Evolutionary conservation across 2,329 filamentous ascomycete species (phyloP), one percentile per base, ranked within the genome.

Genomic region (Penicillium nordicum): DNA sequence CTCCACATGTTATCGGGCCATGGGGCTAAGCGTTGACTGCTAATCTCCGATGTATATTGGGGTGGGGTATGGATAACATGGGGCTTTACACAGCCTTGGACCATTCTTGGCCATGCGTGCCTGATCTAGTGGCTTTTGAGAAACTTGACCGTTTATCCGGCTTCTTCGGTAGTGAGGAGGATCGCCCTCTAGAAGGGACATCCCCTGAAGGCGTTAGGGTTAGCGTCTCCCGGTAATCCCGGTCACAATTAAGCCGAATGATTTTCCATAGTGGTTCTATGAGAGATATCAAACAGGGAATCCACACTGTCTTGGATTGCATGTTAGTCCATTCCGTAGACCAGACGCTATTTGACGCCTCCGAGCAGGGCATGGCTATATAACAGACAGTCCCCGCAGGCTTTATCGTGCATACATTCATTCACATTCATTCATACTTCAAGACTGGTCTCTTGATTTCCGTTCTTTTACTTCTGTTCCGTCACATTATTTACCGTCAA

Each of bases 401-500:
- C 27, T 44, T 38, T 25, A 16, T 52, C 16, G 23, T 47, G 30
- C 32, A 53, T 50, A 53, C 57, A 45, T 61, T 63, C 59, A 45
- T 58, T 63, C 57, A 40, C 55, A 55, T 62, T 48, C 36, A 36
- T 59, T 55, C 25, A 40, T 42, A 23, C 41, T 46, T 66, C 64
- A 59, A 64, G 63, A 65, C 64, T 60, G 64, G 64, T 58, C 57
- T 62, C 62, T 65, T 61, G 57, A 50, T 55, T 55, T 58, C 50
- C 50, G 16, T 59, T 62, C 54, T 51, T 66, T 61, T 41, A 16
- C 21, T 41, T 45, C 53, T 55, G 32, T 50, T 46, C 42, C 48
- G 51, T 56, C 58, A 36, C 53, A 55, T 63, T 60, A 55, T 58
- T 47, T 32, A 45, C 59, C 59, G 61, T 65, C 62, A 58, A 66